Conservation (phyloP, 345 rosid species). For the Camelina neglecta region DNA sequence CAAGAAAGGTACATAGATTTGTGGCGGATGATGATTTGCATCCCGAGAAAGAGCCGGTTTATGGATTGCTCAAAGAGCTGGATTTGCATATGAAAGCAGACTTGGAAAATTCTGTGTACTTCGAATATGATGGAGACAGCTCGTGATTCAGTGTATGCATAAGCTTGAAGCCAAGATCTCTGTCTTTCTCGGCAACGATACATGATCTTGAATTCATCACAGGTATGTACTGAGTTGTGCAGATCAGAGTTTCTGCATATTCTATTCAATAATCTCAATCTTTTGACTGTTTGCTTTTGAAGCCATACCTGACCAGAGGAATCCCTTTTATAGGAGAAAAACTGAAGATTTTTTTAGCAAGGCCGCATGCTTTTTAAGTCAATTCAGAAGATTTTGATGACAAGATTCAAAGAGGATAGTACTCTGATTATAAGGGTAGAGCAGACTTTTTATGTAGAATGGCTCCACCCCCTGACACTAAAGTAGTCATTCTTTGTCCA, state of each 20-base stretch:
- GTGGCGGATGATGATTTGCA: conserved; percentile 55
- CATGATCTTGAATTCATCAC: not conserved
- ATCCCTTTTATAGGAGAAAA: not conserved
- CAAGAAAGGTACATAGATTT: conserved; percentile 51
- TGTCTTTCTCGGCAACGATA: not conserved
- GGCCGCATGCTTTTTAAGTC: not conserved
- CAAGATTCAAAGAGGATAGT: not conserved
- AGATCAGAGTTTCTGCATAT: conserved; percentile 4
- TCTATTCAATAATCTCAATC: not conserved
- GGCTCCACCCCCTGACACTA: conserved; percentile 17
- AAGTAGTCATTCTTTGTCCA: not conserved
- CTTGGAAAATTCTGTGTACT: conserved; percentile 29
- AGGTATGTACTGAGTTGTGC: not conserved
- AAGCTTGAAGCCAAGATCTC: conserved; percentile 19
- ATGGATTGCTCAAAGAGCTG: conserved; percentile 49
- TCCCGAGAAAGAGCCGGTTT: conserved; percentile 45
- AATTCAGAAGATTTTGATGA: not conserved
- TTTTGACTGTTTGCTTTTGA: not conserved
- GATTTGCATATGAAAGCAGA: conserved; percentile 45
- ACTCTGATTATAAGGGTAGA: conserved; percentile 13
- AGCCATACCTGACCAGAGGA: conserved; percentile 1
- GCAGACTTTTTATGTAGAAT: not conserved
- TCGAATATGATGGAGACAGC: conserved; percentile 25
- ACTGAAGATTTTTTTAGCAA: not conserved
- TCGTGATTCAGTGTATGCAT: conserved; percentile 23